phyloP scores from a whole-genome alignment of 352 stramenopile genomes.

The Phytophthora lateralis region DNA sequence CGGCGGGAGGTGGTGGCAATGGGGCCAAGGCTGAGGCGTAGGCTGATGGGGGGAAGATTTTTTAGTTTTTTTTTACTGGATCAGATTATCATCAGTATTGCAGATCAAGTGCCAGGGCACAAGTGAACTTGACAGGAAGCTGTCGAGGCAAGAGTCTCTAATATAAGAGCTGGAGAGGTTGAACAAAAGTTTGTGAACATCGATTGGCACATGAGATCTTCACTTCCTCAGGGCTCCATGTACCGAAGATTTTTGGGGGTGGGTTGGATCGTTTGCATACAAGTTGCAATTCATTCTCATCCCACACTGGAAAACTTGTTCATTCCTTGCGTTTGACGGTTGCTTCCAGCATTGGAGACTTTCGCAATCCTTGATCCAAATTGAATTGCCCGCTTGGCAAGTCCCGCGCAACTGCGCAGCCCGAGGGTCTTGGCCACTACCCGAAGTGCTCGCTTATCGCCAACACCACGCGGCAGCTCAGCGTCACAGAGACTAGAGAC shows the following conservation, averaged over 20 bases:
- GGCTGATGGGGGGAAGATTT: background rate
- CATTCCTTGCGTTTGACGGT: slow-evolving; percentile 54
- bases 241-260: too few relatives aligned
- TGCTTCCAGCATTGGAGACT: slow-evolving; percentile 73
- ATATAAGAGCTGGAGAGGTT: background rate
- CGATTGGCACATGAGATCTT: too few relatives aligned
- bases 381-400: slow-evolving; percentile 95
- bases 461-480: slow-evolving; percentile 68
- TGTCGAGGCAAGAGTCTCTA: background rate
- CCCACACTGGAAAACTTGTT: slow-evolving; percentile 38
- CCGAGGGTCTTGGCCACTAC: slow-evolving; percentile 76
- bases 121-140: background rate
- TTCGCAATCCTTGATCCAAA: slow-evolving; percentile 94
- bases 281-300: background rate
- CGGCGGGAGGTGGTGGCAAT: slow-evolving; percentile 13
- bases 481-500: slow-evolving; percentile 85
- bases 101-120: background rate
- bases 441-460: slow-evolving; percentile 93
- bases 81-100: slow-evolving; percentile 1
- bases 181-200: background rate
- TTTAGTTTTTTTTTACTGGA: slow-evolving; percentile 6
- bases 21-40: slow-evolving; percentile 23
- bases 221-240: too few relatives aligned
- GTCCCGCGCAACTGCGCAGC: slow-evolving; percentile 53
- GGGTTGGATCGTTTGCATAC: too few relatives aligned